These are phyloP conservation scores for Diutina catenulata DNA, from an alignment of 1,139 yeast genomes.

Conservation along the genomic window DNA sequence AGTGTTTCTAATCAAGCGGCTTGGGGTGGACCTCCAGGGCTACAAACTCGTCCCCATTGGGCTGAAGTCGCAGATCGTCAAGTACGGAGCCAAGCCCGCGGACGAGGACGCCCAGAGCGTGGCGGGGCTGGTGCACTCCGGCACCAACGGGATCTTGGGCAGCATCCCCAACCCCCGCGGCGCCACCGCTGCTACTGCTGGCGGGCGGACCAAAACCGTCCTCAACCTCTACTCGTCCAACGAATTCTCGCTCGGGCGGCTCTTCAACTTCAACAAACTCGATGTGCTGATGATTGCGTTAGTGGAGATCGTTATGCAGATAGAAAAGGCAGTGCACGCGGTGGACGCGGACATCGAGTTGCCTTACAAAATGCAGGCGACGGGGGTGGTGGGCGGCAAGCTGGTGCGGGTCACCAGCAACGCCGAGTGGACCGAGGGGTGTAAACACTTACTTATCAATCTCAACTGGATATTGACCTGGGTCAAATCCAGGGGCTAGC, in stretches of 20 bases:
- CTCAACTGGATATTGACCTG: constrained; percentile 42
- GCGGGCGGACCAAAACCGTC: constrained; percentile 10
- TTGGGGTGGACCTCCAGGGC: constrained; percentile 42
- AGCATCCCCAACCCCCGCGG: constrained; percentile 5
- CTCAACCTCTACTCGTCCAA: constrained; percentile 50
- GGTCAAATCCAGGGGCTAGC: background rate
- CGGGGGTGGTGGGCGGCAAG: constrained; percentile 66
- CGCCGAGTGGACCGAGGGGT: constrained; percentile 84
- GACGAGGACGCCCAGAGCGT: too few relatives aligned
- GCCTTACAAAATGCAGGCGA: constrained; percentile 46
- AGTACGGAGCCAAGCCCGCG: constrained; percentile 15
- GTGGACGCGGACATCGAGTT: constrained; percentile 50
- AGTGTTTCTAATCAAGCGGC: constrained; percentile 48
- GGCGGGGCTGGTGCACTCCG: too few relatives aligned
- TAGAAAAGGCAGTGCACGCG: constrained; percentile 36
- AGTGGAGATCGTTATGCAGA: constrained; percentile 47
- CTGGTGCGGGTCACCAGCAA: constrained; percentile 64
- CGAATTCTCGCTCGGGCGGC: constrained; percentile 55
- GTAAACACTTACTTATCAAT: constrained; percentile 69
- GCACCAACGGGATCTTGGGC: too few relatives aligned
- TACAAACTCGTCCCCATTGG: constrained; percentile 77
- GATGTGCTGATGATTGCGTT: constrained; percentile 73
- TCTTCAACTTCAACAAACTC: constrained; percentile 57
- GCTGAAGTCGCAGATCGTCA: constrained; percentile 69
- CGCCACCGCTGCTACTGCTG: constrained; percentile 7